Conservation (phyloP, 345 rosid species). For the Abelmoschus esculentus region DNA sequence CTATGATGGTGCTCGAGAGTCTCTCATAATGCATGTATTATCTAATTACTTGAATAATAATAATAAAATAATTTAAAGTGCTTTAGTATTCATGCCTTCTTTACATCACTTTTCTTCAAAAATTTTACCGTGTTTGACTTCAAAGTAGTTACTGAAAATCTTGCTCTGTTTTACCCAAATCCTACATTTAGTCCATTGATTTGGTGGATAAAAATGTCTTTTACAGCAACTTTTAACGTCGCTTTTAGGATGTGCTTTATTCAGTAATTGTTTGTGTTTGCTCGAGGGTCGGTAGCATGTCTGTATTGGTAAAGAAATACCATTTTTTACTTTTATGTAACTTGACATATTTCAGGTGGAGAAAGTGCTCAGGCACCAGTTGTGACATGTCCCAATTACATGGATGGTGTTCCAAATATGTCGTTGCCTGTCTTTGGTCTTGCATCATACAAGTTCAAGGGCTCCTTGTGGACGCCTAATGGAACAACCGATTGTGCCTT, state of each 20-base stretch:
- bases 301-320: not conserved
- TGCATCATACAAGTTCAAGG: slow-evolving; percentile 80
- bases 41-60: no score
- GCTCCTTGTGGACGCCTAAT: slow-evolving; percentile 68
- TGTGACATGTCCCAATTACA: not conserved
- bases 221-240: not conserved
- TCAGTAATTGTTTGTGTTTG: not conserved
- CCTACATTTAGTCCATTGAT: no score
- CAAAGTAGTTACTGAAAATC: no score
- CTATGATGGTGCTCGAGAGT: not conserved
- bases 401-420: no score
- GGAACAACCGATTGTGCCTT: slow-evolving; percentile 44
- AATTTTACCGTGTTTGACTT: no score
- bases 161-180: no score
- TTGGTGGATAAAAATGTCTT: no score
- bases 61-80: no score
- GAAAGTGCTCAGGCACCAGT: slow-evolving; percentile 20
- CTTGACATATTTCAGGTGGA: slow-evolving; percentile 20
- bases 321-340: not conserved
- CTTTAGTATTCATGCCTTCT: no score
- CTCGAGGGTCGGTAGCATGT: not conserved
- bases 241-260: not conserved
- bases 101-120: no score
- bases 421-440: slow-evolving; percentile 60
- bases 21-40: no score